Conservation (phyloP, 495 filamentous ascomycete genomes). For the Penicillium ochrochloron region DNA sequence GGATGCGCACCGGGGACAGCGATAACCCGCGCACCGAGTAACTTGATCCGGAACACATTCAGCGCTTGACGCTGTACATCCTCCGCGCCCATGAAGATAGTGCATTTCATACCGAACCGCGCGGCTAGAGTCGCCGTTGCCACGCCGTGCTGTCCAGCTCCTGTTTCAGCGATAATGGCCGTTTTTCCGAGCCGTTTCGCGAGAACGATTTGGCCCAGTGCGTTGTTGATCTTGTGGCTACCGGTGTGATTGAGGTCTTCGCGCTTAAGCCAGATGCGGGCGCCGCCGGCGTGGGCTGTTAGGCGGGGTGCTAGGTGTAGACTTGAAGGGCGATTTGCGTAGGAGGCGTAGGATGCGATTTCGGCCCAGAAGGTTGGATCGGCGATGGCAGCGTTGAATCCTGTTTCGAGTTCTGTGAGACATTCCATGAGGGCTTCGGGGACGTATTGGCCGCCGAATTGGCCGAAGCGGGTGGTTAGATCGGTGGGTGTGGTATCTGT, state of each 20-base stretch:
- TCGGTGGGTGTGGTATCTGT: neutral
- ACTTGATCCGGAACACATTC: slow-evolving; percentile 92
- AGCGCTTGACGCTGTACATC: slow-evolving; percentile 91
- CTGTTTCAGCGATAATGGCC: slow-evolving; percentile 92
- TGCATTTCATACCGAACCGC: slow-evolving; percentile 93
- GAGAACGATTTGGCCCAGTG: slow-evolving; percentile 84
- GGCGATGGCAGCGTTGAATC: slow-evolving; percentile 4
- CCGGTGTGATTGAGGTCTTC: slow-evolving; percentile 88
- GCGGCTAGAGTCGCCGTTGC: slow-evolving; percentile 93
- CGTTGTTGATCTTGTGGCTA: slow-evolving; percentile 96
- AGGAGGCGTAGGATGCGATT: slow-evolving; percentile 7
- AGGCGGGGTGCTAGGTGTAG: slow-evolving; percentile 76
- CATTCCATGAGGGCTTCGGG: slow-evolving; percentile 12
- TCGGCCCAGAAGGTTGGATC: slow-evolving; percentile 24
- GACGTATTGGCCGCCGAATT: slow-evolving; percentile 20
- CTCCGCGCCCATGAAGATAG: slow-evolving; percentile 93
- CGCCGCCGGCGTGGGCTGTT: slow-evolving; percentile 83
- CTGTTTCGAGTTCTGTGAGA: slow-evolving; percentile 14
- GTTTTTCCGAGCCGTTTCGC: slow-evolving; percentile 85
- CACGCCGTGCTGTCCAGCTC: slow-evolving; percentile 92
- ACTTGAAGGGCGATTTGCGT: slow-evolving; percentile 13
- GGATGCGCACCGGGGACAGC: slow-evolving; percentile 62
- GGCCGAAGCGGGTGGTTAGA: neutral
- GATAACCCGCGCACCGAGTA: slow-evolving; percentile 85
- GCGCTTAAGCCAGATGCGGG: slow-evolving; percentile 92